phyloP scores from a whole-genome alignment of 805 yeast genomes.

The Brettanomyces naardenensis region DNA sequence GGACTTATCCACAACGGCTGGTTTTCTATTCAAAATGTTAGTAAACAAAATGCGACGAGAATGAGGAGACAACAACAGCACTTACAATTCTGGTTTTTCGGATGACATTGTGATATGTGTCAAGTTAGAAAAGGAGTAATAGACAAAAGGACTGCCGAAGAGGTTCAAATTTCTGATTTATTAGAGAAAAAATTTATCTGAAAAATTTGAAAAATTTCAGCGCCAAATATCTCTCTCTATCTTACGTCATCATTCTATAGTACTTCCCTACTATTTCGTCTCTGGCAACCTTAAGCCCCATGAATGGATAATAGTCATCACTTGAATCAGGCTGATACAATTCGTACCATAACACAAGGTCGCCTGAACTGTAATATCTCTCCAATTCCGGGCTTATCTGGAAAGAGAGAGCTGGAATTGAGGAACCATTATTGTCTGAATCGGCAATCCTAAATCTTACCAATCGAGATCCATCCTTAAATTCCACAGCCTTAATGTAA shows the following conservation, averaged over 20 bases:
- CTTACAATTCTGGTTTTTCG: conserved; percentile 11
- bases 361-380: neutral
- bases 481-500: neutral
- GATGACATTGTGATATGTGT: too few relatives aligned
- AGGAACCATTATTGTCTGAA: neutral
- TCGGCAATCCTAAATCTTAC: neutral
- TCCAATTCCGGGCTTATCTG: neutral
- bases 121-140: too few relatives aligned
- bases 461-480: neutral
- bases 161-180: too few relatives aligned
- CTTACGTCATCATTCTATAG: too few relatives aligned
- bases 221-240: neutral
- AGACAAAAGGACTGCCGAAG: too few relatives aligned
- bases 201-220: neutral
- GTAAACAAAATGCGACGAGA: neutral
- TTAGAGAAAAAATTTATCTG: neutral
- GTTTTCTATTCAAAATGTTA: conserved; percentile 34
- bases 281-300: neutral
- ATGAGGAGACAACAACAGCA: too few relatives aligned
- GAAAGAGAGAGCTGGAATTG: neutral
- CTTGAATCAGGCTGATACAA: neutral
- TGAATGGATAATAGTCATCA: neutral
- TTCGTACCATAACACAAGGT: neutral
- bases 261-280: neutral
- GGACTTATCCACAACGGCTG: conserved; percentile 84